Conservation (phyloP, 2,329 filamentous ascomycete genomes). For the Fusarium lyarnte region DNA sequence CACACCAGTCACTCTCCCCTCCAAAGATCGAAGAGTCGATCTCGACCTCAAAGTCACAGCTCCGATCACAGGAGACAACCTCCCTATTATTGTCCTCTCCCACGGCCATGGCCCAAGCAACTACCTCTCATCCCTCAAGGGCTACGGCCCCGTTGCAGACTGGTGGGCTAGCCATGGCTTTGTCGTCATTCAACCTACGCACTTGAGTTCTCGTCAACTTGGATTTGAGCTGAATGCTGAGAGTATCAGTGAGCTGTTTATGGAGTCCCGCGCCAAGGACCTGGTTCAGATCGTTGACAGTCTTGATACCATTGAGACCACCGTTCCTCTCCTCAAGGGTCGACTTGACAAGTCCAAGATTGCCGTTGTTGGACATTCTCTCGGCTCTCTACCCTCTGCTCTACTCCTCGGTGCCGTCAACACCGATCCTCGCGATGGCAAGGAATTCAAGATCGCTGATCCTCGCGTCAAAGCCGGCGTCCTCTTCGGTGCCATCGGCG, state of each 20-base stretch:
- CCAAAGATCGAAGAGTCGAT: conserved; percentile 29
- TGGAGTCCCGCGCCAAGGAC: conserved; percentile 36
- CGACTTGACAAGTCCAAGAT: conserved; percentile 38
- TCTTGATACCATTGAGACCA: conserved; percentile 36
- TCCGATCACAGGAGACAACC: conserved; percentile 11
- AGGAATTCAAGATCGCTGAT: conserved; percentile 15
- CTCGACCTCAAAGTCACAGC: conserved; percentile 40
- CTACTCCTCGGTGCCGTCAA: conserved; percentile 37
- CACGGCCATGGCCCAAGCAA: conserved; percentile 43
- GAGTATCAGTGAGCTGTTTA: conserved; percentile 28
- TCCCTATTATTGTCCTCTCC: conserved; percentile 42
- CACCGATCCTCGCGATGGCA: conserved; percentile 34
- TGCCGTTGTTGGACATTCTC: conserved; percentile 40
- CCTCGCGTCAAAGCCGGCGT: conserved; percentile 41
- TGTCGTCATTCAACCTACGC: conserved; percentile 43
- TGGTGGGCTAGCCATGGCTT: conserved; percentile 44
- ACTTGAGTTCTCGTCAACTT: conserved; percentile 37
- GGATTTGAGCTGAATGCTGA: neutral
- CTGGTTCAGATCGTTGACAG: conserved; percentile 38
- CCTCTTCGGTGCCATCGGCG: conserved; percentile 36
- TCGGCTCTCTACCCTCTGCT: conserved; percentile 33
- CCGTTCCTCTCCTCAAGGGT: conserved; percentile 34
- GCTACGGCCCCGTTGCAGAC: conserved; percentile 39
- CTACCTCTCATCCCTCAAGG: conserved; percentile 40
- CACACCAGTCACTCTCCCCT: conserved; percentile 35